phyloP scores from a whole-genome alignment of 2,329 filamentous ascomycete genomes.

The Talaromyces atroroseus region DNA sequence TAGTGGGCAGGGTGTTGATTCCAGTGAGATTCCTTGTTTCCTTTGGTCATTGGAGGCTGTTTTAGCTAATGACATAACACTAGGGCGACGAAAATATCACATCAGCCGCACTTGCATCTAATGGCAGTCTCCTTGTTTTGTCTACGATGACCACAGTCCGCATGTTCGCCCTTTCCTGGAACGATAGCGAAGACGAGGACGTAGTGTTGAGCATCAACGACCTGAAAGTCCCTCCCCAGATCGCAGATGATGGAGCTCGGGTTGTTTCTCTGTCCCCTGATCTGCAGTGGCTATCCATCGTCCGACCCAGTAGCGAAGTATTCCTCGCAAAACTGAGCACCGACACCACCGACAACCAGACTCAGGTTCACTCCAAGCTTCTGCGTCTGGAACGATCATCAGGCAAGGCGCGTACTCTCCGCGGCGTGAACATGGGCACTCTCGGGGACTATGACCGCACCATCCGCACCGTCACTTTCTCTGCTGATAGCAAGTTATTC shows the following conservation, averaged over 20 bases:
- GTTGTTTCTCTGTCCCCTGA: slow-evolving; percentile 51
- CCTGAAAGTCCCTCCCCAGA: slow-evolving; percentile 55
- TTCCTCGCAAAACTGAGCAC: slow-evolving; percentile 47
- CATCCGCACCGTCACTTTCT: slow-evolving; percentile 71
- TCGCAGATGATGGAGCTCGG: slow-evolving; percentile 61
- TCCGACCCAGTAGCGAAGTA: slow-evolving; percentile 58
- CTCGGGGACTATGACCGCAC: slow-evolving; percentile 71
- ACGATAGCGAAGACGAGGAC: slow-evolving; percentile 43
- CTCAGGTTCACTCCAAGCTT: slow-evolving; percentile 33
- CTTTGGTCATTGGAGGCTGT: neutral
- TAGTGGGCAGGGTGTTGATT: slow-evolving; percentile 63
- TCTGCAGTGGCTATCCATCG: slow-evolving; percentile 41
- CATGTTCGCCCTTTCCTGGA: slow-evolving; percentile 63
- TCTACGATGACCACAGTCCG: slow-evolving; percentile 71
- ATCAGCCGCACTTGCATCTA: slow-evolving; percentile 63
- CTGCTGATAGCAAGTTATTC: slow-evolving; percentile 71
- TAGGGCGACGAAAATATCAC: slow-evolving; percentile 76
- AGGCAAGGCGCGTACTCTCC: slow-evolving; percentile 19
- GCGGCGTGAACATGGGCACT: slow-evolving; percentile 56
- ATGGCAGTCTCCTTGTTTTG: slow-evolving; percentile 69
- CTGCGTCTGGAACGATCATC: slow-evolving; percentile 7
- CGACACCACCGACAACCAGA: slow-evolving; percentile 34
- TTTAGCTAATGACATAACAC: neutral
- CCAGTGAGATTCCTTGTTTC: slow-evolving; percentile 29
- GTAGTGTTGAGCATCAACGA: slow-evolving; percentile 66